These are phyloP conservation scores for Dissophora globulifera DNA, from an alignment of 192 early-diverging fungal species.

Conservation along the genomic window DNA sequence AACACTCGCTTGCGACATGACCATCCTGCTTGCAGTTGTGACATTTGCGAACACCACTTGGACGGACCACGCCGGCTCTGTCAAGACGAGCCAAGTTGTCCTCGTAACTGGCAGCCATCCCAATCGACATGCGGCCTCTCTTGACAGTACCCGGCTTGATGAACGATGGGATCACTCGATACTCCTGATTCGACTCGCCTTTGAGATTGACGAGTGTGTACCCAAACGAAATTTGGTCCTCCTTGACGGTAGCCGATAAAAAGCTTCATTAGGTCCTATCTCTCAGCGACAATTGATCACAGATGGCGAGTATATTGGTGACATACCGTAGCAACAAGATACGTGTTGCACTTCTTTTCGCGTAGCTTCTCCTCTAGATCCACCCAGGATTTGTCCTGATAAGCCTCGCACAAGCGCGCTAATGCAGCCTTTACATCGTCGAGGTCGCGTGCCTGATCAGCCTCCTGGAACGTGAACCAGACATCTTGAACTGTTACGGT, in stretches of 20 bases:
- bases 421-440: slow-evolving; percentile 38
- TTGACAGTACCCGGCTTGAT: slow-evolving; percentile 40
- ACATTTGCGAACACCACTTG: slow-evolving; percentile 52
- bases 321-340: slow-evolving; percentile 31
- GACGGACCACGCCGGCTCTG: slow-evolving; percentile 20
- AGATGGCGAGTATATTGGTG: too few species aligned
- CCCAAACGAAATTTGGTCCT: slow-evolving; percentile 33
- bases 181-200: slow-evolving; percentile 23
- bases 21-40: slow-evolving; percentile 64
- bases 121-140: slow-evolving; percentile 35
- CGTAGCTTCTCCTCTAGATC: slow-evolving; percentile 35
- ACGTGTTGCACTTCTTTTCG: slow-evolving; percentile 39
- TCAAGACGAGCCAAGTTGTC: slow-evolving; percentile 34
- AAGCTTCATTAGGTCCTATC: too few species aligned
- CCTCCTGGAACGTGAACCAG: slow-evolving; percentile 31
- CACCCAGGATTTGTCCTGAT: slow-evolving; percentile 12
- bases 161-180: slow-evolving; percentile 35
- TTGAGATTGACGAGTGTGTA: slow-evolving; percentile 44
- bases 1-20: slow-evolving; percentile 57
- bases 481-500: slow-evolving; percentile 16
- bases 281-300: too few species aligned
- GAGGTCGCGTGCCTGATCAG: slow-evolving; percentile 31
- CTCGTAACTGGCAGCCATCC: slow-evolving; percentile 29
- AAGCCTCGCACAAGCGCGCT: slow-evolving; percentile 15
- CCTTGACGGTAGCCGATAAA: too few species aligned